Percentiles rank a stretch among this genome's conserved stretches.
Evolutionary conservation across 306 rosid species (phyloP).

Genomic region (Glycine soja): DNA sequence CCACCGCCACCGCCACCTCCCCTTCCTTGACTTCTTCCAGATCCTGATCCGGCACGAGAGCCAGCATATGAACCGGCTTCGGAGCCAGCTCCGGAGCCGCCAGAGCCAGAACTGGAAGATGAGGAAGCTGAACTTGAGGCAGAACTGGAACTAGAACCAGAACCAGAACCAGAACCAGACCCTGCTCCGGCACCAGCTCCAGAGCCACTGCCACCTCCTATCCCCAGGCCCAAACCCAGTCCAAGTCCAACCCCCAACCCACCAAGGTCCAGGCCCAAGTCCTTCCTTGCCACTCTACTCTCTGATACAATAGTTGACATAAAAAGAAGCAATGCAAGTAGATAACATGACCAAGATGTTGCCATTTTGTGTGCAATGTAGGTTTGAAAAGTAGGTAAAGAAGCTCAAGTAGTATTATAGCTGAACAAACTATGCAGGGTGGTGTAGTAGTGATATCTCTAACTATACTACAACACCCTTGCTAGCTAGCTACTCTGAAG

Average conservation of each 20-base stretch:
- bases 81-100: slow-evolving; percentile 56
- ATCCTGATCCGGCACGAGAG: slow-evolving; percentile 62
- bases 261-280: slow-evolving; percentile 64
- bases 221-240: slow-evolving; percentile 56
- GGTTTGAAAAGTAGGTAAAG: not conserved
- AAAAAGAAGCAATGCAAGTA: slow-evolving; percentile 49
- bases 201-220: slow-evolving; percentile 61
- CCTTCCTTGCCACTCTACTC: slow-evolving; percentile 58
- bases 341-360: slow-evolving; percentile 44
- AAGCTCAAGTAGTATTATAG: too few species aligned
- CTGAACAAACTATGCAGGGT: too few species aligned
- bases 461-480: not conserved
- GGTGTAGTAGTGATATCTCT: not conserved
- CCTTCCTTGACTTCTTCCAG: slow-evolving; percentile 26
- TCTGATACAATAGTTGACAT: slow-evolving; percentile 53
- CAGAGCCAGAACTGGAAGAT: slow-evolving; percentile 56
- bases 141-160: slow-evolving; percentile 60
- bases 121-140: slow-evolving; percentile 58
- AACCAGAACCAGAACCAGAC: slow-evolving; percentile 55
- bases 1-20: slow-evolving; percentile 48
- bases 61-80: slow-evolving; percentile 52
- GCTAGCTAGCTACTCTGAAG: slow-evolving; percentile 20
- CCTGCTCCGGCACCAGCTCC: slow-evolving; percentile 64
- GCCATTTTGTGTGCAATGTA: slow-evolving; percentile 45
- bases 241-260: slow-evolving; percentile 64